Conservation (phyloP, 257 asterid genomes). For the Solanum tacnaense region DNA sequence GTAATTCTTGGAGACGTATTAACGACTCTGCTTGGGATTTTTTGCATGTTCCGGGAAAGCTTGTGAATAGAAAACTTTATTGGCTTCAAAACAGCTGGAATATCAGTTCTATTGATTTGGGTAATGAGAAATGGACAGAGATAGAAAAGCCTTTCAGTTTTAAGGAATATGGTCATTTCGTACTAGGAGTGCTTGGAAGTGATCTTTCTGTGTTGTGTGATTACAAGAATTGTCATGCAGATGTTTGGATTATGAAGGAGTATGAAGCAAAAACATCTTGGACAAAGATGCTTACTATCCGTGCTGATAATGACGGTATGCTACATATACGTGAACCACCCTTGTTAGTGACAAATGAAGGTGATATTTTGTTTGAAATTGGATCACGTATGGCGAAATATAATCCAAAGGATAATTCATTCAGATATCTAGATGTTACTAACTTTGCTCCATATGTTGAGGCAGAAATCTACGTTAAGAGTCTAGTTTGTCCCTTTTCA, state of each 20-base stretch:
- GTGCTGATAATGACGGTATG: neutral
- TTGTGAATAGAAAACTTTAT: neutral
- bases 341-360: neutral
- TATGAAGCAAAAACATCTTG: neutral
- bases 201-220: neutral
- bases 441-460: neutral
- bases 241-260: neutral
- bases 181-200: neutral
- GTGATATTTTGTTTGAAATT: neutral
- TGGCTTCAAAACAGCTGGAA: neutral
- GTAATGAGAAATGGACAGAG: neutral
- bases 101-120: neutral
- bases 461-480: slow-evolving; percentile 21
- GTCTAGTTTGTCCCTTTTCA: slow-evolving; percentile 12
- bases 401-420: slow-evolving; percentile 12
- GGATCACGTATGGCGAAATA: neutral
- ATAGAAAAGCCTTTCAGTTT: neutral
- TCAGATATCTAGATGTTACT: slow-evolving; percentile 11
- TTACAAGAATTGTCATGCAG: neutral
- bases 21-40: neutral
- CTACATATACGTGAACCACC: neutral
- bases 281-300: neutral
- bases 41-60: neutral
- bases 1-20: neutral
- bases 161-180: neutral